phyloP scores from a whole-genome alignment of 176 grass and related monocot genomes.

The Cymbopogon citratus region DNA sequence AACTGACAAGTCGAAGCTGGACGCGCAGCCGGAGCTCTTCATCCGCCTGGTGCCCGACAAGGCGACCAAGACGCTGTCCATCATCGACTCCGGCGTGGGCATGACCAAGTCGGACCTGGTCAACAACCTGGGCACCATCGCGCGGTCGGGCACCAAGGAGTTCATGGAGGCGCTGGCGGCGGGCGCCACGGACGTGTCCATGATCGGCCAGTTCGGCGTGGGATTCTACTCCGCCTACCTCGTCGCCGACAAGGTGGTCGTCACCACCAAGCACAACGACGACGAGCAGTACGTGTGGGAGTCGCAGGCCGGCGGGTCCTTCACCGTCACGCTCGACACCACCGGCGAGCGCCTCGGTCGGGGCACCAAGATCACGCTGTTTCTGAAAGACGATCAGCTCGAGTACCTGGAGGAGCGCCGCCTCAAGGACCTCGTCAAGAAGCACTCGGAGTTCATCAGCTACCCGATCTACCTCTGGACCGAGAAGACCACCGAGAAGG shows the following conservation, averaged over 20 bases:
- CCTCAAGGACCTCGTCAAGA: slow-evolving; percentile 67
- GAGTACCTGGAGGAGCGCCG: slow-evolving; percentile 56
- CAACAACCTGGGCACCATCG: slow-evolving; percentile 68
- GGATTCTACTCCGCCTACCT: slow-evolving; percentile 65
- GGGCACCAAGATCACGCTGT: slow-evolving; percentile 62
- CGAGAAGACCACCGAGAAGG: slow-evolving; percentile 60
- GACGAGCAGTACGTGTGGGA: slow-evolving; percentile 75
- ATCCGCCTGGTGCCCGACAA: slow-evolving; percentile 48
- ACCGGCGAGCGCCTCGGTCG: slow-evolving; percentile 44
- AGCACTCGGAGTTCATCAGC: slow-evolving; percentile 66
- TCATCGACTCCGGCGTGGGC: slow-evolving; percentile 59
- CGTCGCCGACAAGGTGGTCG: slow-evolving; percentile 54
- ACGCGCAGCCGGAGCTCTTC: slow-evolving; percentile 54
- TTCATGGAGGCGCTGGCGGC: slow-evolving; percentile 67
- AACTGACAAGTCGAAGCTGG: slow-evolving; percentile 60
- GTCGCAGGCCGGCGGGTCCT: slow-evolving; percentile 55
- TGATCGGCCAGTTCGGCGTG: slow-evolving; percentile 66
- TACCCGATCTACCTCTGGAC: slow-evolving; percentile 69
- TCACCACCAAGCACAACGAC: slow-evolving; percentile 79
- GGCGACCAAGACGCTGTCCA: slow-evolving; percentile 46
- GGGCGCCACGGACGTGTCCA: slow-evolving; percentile 47
- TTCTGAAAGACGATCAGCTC: slow-evolving; percentile 64
- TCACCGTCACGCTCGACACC: slow-evolving; percentile 49
- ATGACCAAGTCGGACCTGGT: slow-evolving; percentile 61
- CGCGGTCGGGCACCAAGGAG: slow-evolving; percentile 50